Conservation (phyloP, 2,329 filamentous ascomycete genomes). For the Aspergillus quadricinctus region DNA sequence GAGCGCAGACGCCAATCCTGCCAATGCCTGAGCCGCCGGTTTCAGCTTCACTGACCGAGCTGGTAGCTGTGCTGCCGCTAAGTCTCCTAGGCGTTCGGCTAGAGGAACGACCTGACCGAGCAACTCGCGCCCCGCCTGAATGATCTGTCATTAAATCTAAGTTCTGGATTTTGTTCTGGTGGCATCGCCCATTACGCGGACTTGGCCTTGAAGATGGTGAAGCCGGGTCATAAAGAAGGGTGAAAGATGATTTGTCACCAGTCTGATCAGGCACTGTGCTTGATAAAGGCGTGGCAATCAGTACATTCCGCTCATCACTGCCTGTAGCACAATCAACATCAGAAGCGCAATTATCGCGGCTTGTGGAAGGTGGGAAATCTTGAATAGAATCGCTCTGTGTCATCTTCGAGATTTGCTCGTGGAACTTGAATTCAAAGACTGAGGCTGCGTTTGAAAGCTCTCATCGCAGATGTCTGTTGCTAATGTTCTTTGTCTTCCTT, state of each 20-base stretch:
- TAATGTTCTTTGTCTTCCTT: background rate
- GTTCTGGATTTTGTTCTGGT: conserved; percentile 14
- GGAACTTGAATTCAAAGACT: background rate
- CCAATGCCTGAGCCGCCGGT: conserved; percentile 46
- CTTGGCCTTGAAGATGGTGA: conserved; percentile 11
- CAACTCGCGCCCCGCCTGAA: conserved; percentile 32
- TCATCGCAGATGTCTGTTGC: background rate
- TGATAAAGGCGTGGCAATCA: background rate
- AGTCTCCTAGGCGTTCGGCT: conserved; percentile 70
- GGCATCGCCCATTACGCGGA: conserved; percentile 6
- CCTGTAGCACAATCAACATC: background rate
- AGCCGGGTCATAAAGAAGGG: conserved; percentile 14
- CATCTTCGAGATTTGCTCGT: background rate
- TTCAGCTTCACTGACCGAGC: conserved; percentile 67
- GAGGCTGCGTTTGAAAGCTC: background rate
- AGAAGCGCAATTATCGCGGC: background rate
- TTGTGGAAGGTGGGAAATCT: background rate
- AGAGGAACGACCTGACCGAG: conserved; percentile 49
- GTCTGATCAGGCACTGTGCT: conserved; percentile 7
- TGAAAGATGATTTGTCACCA: conserved; percentile 11
- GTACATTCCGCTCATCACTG: conserved; percentile 4
- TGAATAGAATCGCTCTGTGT: background rate
- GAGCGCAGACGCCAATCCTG: conserved; percentile 85
- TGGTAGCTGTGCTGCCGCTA: conserved; percentile 76
- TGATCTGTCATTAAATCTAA: conserved; percentile 21